phyloP scores from a whole-genome alignment of 2,329 filamentous ascomycete species.

The Macrophomina phaseolina region DNA sequence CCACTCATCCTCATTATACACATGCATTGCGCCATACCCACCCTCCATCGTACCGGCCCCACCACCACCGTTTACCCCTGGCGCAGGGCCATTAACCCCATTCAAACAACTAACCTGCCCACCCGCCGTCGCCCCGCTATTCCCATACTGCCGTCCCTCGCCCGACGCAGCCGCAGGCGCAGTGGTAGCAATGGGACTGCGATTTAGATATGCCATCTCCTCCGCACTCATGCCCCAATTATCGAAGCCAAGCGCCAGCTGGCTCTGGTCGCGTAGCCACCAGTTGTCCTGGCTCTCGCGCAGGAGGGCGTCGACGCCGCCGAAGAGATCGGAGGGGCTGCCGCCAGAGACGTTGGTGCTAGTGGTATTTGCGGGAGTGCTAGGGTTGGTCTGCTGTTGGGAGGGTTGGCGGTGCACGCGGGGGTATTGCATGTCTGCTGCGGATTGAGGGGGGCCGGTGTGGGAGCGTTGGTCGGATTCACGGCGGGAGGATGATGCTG shows the following conservation, averaged over 20 bases:
- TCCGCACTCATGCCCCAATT: slow-evolving; percentile 57
- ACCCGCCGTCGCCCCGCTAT: neutral
- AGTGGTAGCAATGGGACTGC: slow-evolving; percentile 1
- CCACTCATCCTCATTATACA: slow-evolving; percentile 50
- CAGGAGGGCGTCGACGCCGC: slow-evolving; percentile 65
- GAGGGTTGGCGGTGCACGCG: neutral
- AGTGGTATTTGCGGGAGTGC: neutral
- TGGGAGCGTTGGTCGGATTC: slow-evolving; percentile 20
- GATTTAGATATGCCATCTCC: slow-evolving; percentile 19
- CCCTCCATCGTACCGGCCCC: slow-evolving; percentile 31
- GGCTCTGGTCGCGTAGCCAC: slow-evolving; percentile 67
- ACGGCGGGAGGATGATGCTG: neutral
- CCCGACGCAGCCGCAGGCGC: neutral
- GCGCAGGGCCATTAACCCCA: slow-evolving; percentile 29
- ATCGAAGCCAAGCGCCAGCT: slow-evolving; percentile 65
- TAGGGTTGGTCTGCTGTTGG: slow-evolving; percentile 11
- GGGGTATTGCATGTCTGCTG: slow-evolving; percentile 19
- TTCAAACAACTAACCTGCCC: neutral
- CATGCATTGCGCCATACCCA: slow-evolving; percentile 36
- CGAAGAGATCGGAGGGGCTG: slow-evolving; percentile 61
- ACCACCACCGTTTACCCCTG: slow-evolving; percentile 29
- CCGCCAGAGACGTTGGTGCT: slow-evolving; percentile 34
- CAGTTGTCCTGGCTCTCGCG: slow-evolving; percentile 64
- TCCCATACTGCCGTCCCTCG: neutral
- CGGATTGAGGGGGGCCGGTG: slow-evolving; percentile 30